Evolutionary conservation across 2,329 filamentous ascomycete genomes (phyloP).

Genomic region (Phialocephala sp.): DNA sequence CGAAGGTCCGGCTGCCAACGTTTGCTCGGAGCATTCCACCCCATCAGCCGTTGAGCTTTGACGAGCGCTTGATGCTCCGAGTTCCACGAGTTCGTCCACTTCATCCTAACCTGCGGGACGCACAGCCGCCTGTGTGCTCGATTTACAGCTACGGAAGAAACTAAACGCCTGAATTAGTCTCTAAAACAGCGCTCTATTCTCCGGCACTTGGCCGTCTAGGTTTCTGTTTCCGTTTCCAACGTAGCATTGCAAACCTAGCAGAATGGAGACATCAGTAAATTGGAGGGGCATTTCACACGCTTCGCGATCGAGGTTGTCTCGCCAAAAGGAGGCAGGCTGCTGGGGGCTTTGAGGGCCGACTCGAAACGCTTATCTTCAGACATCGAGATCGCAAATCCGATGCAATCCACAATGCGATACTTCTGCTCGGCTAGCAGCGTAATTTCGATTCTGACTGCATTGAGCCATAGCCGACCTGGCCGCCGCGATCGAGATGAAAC

Average conservation of each 20-base stretch:
- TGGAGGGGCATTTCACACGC: constrained; percentile 23
- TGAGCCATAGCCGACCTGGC: not conserved
- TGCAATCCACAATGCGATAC: not conserved
- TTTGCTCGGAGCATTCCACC: not conserved
- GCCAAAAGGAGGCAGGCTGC: not conserved
- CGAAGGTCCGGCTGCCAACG: not conserved
- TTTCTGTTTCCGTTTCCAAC: constrained; percentile 7
- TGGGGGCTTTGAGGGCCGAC: no score
- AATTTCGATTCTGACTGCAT: constrained; percentile 12
- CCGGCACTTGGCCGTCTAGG: constrained; percentile 6
- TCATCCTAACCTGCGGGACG: constrained; percentile 11
- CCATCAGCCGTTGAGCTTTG: constrained; percentile 6
- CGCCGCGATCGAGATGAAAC: constrained; percentile 5
- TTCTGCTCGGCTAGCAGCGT: constrained; percentile 7
- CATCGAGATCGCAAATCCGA: constrained; percentile 15
- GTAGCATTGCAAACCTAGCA: not conserved
- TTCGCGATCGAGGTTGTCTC: constrained; percentile 10
- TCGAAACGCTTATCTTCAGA: not conserved
- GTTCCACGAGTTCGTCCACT: constrained; percentile 6
- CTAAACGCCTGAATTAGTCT: constrained; percentile 9
- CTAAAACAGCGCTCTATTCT: constrained; percentile 1
- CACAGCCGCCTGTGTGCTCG: constrained; percentile 12
- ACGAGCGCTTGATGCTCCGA: constrained; percentile 6
- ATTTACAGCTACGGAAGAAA: not conserved
- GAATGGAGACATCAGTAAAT: constrained; percentile 12